A percentile compares a stretch with the other conserved stretches of the same genome.
phyloP scores from a whole-genome alignment of 2,329 filamentous ascomycete genomes.

The Aspergillus nomiae region DNA sequence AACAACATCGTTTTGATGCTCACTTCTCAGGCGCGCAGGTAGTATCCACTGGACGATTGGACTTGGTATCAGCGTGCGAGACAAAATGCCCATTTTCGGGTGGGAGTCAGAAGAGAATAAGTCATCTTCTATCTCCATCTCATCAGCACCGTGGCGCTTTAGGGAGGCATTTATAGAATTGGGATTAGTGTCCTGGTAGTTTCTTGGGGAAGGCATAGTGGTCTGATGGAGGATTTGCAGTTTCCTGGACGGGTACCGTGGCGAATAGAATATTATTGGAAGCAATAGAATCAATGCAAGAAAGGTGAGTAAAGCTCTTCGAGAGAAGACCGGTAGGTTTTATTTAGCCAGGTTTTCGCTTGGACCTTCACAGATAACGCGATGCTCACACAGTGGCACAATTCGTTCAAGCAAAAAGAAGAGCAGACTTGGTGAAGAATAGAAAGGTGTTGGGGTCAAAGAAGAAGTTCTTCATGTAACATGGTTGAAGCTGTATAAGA shows the following conservation, averaged over 20 bases:
- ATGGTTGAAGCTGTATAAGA: slow-evolving; percentile 12
- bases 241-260: neutral
- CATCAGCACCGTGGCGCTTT: slow-evolving; percentile 7
- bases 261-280: neutral
- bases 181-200: slow-evolving; percentile 1
- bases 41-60: slow-evolving; percentile 76
- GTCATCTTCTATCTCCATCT: slow-evolving; percentile 20
- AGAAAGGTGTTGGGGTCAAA: slow-evolving; percentile 3
- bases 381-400: neutral
- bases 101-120: slow-evolving; percentile 17
- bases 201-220: slow-evolving; percentile 14
- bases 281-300: neutral
- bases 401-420: neutral
- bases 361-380: neutral
- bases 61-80: slow-evolving; percentile 75
- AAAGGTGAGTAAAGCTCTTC: neutral
- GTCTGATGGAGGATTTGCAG: neutral
- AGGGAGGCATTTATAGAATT: neutral
- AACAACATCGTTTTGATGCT: slow-evolving; percentile 75
- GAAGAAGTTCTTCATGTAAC: slow-evolving; percentile 4
- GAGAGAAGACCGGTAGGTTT: neutral
- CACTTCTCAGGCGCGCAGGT: slow-evolving; percentile 73
- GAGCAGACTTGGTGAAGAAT: neutral
- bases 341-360: neutral
- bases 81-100: slow-evolving; percentile 71